Percentiles rank a stretch among this genome's conserved stretches.
These are phyloP conservation scores for Zangia roseola DNA, from an alignment of 768 basidiomycete genomes.

Conservation along the genomic window DNA sequence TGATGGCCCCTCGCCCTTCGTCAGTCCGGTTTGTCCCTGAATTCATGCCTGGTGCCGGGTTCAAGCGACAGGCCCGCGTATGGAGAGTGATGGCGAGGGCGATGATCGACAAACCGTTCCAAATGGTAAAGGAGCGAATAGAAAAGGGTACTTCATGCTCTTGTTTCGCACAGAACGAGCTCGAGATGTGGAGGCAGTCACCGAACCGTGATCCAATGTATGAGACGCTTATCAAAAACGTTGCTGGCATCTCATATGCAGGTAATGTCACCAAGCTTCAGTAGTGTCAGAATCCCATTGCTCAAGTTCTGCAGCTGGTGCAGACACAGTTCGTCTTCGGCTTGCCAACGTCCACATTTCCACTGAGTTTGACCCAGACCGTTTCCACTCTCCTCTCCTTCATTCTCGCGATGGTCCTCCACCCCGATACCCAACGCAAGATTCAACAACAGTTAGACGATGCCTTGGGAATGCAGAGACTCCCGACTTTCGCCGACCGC, in stretches of 20 bases:
- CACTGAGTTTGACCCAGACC: constrained; percentile 37
- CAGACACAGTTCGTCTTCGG: constrained; percentile 22
- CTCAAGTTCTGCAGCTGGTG: constrained; percentile 20
- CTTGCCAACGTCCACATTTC: constrained; percentile 26
- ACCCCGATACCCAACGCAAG: constrained; percentile 49
- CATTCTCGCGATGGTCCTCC: constrained; percentile 51
- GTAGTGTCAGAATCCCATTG: not conserved
- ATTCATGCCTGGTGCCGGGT: constrained; percentile 48
- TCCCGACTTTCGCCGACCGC: constrained; percentile 44
- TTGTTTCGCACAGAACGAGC: constrained; percentile 48
- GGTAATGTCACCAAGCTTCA: constrained; percentile 28
- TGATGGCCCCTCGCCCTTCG: not conserved
- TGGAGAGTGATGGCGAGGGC: constrained; percentile 36
- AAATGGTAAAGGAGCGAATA: constrained; percentile 48
- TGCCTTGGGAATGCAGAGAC: constrained; percentile 42
- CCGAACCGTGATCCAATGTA: constrained; percentile 28
- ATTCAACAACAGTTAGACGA: constrained; percentile 53
- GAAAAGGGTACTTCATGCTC: constrained; percentile 33
- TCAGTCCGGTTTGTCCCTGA: constrained; percentile 48
- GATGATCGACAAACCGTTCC: constrained; percentile 35
- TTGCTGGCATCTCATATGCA: constrained; percentile 49
- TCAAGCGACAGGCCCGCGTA: constrained; percentile 44
- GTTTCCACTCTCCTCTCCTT: constrained; percentile 49
- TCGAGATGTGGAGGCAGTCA: constrained; percentile 30
- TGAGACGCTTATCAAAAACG: constrained; percentile 49